Evolutionary conservation across 2,329 filamentous ascomycete species (phyloP).

Genomic region (Elsinoe ampelina): DNA sequence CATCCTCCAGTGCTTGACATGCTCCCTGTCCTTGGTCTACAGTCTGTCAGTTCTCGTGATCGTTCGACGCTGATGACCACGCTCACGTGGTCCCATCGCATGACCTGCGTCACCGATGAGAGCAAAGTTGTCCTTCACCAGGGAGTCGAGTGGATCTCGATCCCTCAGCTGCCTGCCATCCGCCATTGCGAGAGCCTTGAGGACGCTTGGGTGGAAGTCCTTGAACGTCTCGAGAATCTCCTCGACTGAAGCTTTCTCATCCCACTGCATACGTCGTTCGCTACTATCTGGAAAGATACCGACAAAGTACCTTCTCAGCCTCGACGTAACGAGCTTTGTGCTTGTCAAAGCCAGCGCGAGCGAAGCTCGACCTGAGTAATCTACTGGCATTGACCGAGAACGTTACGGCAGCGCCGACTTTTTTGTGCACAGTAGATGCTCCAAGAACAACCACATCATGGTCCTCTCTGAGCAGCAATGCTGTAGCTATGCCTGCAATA

Average conservation of each 20-base stretch:
- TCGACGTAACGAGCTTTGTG: neutral
- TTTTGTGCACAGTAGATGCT: neutral
- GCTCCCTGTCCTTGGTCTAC: conserved; percentile 4
- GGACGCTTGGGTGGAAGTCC: neutral
- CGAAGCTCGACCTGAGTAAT: neutral
- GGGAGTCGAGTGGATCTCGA: neutral
- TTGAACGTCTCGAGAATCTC: neutral
- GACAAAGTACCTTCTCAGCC: neutral
- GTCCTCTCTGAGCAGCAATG: neutral
- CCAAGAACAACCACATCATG: neutral
- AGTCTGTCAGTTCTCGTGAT: neutral
- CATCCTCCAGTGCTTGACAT: conserved; percentile 3
- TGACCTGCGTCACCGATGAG: neutral
- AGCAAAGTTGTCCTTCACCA: neutral
- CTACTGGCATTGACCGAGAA: neutral
- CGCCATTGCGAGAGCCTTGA: neutral
- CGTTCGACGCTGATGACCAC: neutral
- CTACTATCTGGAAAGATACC: neutral
- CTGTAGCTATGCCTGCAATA: neutral
- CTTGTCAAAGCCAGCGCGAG: neutral
- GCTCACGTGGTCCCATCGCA: neutral
- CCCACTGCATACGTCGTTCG: neutral
- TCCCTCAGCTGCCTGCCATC: neutral
- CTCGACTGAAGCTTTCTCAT: neutral
- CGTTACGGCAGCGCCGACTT: neutral